These are phyloP conservation scores for Camelina sativa DNA, from an alignment of 345 rosid genomes.

Conservation along the genomic window DNA sequence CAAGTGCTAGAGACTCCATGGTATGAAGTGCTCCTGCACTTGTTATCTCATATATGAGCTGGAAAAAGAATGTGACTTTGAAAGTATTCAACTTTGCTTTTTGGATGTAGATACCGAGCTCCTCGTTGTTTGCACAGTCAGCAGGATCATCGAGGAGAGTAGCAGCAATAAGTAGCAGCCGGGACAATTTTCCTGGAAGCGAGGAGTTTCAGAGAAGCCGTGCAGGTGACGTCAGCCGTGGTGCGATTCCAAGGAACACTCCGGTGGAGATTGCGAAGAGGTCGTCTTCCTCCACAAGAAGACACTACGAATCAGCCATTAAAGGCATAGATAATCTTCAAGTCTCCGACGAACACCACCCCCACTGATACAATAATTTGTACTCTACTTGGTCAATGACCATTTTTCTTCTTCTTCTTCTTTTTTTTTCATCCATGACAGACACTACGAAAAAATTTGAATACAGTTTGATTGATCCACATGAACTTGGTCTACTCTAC, in stretches of 20 bases:
- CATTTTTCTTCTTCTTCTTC: not conserved
- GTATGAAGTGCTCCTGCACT: slow-evolving; percentile 49
- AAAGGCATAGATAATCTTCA: slow-evolving; percentile 72
- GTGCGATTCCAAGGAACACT: slow-evolving; percentile 47
- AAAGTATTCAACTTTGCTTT: not conserved
- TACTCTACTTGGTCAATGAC: not conserved
- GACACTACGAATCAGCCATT: slow-evolving; percentile 62
- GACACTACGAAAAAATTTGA: slow-evolving; percentile 21
- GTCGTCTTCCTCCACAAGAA: slow-evolving; percentile 57
- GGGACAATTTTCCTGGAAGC: slow-evolving; percentile 6
- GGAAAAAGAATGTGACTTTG: not conserved
- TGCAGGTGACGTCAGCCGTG: slow-evolving; percentile 34
- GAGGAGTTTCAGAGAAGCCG: slow-evolving; percentile 63
- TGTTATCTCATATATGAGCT: not conserved
- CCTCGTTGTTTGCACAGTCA: slow-evolving; percentile 62
- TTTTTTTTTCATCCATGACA: not conserved
- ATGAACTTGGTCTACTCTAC: not conserved
- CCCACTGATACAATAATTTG: slow-evolving; percentile 8
- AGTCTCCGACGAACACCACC: slow-evolving; percentile 47
- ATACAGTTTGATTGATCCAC: slow-evolving; percentile 9
- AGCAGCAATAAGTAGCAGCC: slow-evolving; percentile 41
- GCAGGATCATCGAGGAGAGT: slow-evolving; percentile 74
- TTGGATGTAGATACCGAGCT: slow-evolving; percentile 57
- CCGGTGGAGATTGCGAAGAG: slow-evolving; percentile 58
- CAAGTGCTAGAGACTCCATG: slow-evolving; percentile 45